Evolutionary conservation across 2,329 filamentous ascomycete species (phyloP), one percentile per base, ranked within the genome.

Genomic region (Chrysoporthe cubensis): DNA sequence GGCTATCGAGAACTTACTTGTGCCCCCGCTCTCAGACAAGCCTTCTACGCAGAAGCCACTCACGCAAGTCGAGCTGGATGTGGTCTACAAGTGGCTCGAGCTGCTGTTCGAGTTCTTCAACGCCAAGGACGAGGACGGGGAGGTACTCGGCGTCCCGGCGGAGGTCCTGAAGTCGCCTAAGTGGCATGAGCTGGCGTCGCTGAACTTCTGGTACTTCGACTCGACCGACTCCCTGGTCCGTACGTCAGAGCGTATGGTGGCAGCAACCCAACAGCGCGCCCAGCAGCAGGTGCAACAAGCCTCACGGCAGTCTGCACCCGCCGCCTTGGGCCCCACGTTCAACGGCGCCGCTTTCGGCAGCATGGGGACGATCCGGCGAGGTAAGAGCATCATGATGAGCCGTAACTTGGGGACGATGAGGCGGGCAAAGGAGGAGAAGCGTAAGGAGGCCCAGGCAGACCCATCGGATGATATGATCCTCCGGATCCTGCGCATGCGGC

Each of bases 151-250:
- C 71, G 93, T 99, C 2, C 92, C 94, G 0, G 88, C 93, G 57
- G 94, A 97, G 78, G 90, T 97, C 43, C 87, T 99, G 76, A 97
- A 97, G 80, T 97, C 93, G 72, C 93, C 95, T 76, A 99, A 99
- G 85, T 99, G 97, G 84, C 94, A 97, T 82, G 96, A 99, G 79
- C 88, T 99, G 65, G 93, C 96, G 72, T 95, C 93, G 70, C 87
- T 99, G 71, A 97, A 97, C 82, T 99, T 98, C 85, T 99, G 98
- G 84, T 99, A 99, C 83, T 96, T 96, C 76, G 94, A 98, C 75
- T 87, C 91, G 43, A 97, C 94, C 0, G 92, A 96, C 70, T 94
- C 92, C 73, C 86, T 99, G 14, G 93, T 98, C 73, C 91, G 95
- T 62, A 97, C 93, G n/a, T 97, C 93, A 2, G 96, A 99, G 79